Evolutionary conservation across 352 stramenopile genomes (phyloP), one percentile per base, ranked within the genome.

Genomic region (Phytophthora capsici): DNA sequence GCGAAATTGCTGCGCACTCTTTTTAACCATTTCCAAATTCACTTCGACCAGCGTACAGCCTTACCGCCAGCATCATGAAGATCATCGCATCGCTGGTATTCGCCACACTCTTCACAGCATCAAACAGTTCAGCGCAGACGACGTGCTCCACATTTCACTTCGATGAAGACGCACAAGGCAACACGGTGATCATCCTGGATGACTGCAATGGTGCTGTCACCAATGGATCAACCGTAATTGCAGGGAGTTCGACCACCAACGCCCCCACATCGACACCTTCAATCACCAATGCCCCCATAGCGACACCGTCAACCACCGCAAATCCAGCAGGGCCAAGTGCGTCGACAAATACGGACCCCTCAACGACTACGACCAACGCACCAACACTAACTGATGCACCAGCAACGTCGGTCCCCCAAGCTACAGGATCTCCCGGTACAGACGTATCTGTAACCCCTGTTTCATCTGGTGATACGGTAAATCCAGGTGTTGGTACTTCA

Each of bases 141-240:
- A 70, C n/a, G 8, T 71, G 63, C 41, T 62, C 63, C 12, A 38
- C 19, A 13, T 66, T 67, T 20, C 63, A 57, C 50, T 71, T 71
- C 22, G 49, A 54, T 30, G 40, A 62, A 62, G 49, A 71, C 32
- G 22, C 41, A 4, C 32, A 71, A 16, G 43, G 43, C 13, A 60
- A 62, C 13, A 25, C 43, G 4, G 48, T 71, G 19, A 62, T 71
- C 53, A 28, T 70, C 34, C 8, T 71, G 23, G 63, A 71, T 14
- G 20, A 71, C 7, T 71, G 63, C 57, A 13, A 57, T 26, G 48
- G 43, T 17, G 16, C 34, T 9, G 63, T 71, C 6, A 48, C 43
- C 9, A 66, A 37, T 17, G 63, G 56, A 4, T 66, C 63, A 6
- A 30, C 63, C 2, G 56, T 71, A 14, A 43, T 61, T 8, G 48